A percentile compares a stretch with the other conserved stretches of the same genome.
Conservation (phyloP, 441 rosid genomes). For the Syzygium syzygioides region DNA sequence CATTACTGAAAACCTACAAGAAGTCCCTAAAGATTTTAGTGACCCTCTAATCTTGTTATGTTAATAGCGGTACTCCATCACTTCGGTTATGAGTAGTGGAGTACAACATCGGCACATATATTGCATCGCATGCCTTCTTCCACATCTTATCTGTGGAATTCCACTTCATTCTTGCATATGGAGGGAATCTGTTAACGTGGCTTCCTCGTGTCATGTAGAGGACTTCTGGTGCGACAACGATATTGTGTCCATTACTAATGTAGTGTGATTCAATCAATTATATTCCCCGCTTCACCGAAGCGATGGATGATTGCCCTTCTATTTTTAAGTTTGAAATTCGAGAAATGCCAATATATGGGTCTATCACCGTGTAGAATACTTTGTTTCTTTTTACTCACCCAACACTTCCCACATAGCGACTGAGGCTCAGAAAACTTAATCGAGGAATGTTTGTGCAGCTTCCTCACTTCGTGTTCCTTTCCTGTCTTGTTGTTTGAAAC, state of each 20-base stretch:
- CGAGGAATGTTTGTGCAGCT: neutral
- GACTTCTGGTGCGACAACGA: neutral
- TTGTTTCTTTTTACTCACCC: neutral
- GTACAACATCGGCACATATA: neutral
- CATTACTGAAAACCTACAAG: neutral
- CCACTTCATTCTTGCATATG: neutral
- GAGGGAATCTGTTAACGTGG: neutral
- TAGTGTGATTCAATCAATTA: neutral
- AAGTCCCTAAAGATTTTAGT: neutral
- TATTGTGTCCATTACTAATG: neutral
- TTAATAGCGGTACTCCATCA: too few relatives aligned
- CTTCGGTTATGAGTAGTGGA: accelerated
- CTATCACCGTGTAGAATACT: neutral
- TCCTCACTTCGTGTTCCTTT: neutral
- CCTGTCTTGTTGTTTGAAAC: neutral
- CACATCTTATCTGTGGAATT: neutral
- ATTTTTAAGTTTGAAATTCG: neutral
- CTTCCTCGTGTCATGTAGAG: neutral
- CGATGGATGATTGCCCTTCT: neutral
- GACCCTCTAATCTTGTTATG: neutral
- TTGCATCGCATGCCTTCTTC: neutral
- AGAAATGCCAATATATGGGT: neutral
- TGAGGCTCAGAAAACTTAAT: neutral
- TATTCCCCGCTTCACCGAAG: neutral
- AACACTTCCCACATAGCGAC: neutral